Conservation (phyloP, 306 rosid species). For the Glycine tomentella region DNA sequence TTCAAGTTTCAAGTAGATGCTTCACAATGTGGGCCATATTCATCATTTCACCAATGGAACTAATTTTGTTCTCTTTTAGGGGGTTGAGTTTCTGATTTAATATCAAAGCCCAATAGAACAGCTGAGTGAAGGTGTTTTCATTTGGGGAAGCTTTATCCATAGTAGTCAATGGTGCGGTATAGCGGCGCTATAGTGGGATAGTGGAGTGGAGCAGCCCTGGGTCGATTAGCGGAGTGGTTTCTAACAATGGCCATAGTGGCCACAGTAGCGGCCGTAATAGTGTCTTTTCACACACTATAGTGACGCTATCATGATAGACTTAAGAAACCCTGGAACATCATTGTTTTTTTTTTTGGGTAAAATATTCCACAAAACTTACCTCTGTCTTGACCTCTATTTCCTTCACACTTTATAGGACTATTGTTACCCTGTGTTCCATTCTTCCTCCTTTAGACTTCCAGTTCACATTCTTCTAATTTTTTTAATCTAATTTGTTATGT, state of each 20-base stretch:
- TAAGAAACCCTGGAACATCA: no score
- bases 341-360: no score
- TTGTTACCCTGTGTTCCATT: no score
- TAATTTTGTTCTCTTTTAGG: slow-evolving; percentile 51
- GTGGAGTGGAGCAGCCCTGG: not conserved
- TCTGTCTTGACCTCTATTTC: no score
- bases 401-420: no score
- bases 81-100: slow-evolving; percentile 57
- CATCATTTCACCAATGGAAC: slow-evolving; percentile 51
- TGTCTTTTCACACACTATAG: not conserved
- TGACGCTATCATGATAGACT: not conserved
- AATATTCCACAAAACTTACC: no score
- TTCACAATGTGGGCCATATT: slow-evolving; percentile 53
- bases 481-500: no score
- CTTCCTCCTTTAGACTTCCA: no score
- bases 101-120: slow-evolving; percentile 43
- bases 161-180: not conserved
- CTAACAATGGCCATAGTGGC: not conserved
- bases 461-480: no score
- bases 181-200: not conserved
- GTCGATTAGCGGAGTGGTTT: no score
- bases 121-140: slow-evolving; percentile 46
- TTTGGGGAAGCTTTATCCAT: slow-evolving; percentile 28
- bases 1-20: slow-evolving; percentile 53
- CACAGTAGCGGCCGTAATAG: not conserved